Evolutionary conservation across 129 eudicot species (phyloP), one percentile per base, ranked within the genome.

Genomic region (Scalesia atractyloides): DNA sequence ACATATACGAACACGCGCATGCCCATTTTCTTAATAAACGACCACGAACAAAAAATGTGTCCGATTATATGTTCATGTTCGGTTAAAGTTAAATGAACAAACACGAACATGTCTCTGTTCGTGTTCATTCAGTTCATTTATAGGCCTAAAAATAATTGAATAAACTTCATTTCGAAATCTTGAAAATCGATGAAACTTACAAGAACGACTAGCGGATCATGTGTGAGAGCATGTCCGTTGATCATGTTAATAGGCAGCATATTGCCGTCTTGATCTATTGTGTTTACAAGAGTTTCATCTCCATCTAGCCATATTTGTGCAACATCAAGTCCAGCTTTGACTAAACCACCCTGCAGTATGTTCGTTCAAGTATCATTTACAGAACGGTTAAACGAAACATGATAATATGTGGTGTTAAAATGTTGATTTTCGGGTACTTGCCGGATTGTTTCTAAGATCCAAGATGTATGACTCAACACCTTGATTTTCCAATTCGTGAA

Each of bases 231-330:
- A 81, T 90, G 99, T 14, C 99, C 98, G 58, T 88, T 79, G 48
- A 86, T 85, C 97, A 88, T 90, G 84, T 82, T 94, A 66, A 94
- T 90, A 5, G 97, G 98, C 9, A 84, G 56, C 95, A 90, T 82
- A 71, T 86, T 85, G 5, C 98, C 97, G 56, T 90, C 87, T 68
- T 97, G 84, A 75, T 94, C 98, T 19, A 86, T 84, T 9, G 98
- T 90, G 83, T 94, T 90, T 30, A 94, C 98, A 15, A 94, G 85
- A 49, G 98, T 94, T 71, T 94, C 98, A 57, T 89, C 87, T 36
- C 98, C 98, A 64, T 94, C 97, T 66, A 94, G 86, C 97, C 98
- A 94, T 68, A 94, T 87, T 75, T 90, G 98, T 20, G 98, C 97
- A 44, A 94, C 97, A 82, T 90, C 98, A 53, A 94, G 89, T 43